A percentile compares a stretch with the other conserved stretches of the same genome.
Conservation (phyloP, 176 grass and related monocot species). For the Metroxylon sagu region DNA sequence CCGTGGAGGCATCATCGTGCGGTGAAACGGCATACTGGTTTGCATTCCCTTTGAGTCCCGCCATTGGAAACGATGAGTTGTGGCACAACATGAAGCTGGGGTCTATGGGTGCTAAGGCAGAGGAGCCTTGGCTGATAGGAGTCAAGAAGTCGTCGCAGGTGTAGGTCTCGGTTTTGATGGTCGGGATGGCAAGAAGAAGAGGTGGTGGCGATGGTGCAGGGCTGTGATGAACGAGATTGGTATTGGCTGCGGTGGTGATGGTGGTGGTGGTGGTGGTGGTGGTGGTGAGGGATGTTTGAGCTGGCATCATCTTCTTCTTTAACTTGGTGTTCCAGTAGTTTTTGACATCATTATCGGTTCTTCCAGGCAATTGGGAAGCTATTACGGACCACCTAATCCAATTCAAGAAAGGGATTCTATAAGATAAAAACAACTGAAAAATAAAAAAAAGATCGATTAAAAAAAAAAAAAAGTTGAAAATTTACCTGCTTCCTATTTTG, state of each 20-base stretch:
- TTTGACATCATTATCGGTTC: slow-evolving; percentile 40
- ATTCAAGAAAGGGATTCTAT: background rate
- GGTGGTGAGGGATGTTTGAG: background rate
- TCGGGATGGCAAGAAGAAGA: slow-evolving; percentile 31
- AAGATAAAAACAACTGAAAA: background rate
- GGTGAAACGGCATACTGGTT: too few relatives aligned
- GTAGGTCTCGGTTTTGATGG: slow-evolving; percentile 61
- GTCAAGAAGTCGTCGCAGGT: slow-evolving; percentile 53
- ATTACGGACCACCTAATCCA: slow-evolving; percentile 67
- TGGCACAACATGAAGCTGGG: slow-evolving; percentile 27
- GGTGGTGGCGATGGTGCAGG: background rate
- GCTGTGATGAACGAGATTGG: background rate
- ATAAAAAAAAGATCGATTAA: background rate
- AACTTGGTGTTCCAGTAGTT: slow-evolving; percentile 44
- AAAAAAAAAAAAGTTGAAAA: background rate
- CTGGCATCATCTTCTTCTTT: slow-evolving; percentile 47
- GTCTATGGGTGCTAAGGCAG: background rate
- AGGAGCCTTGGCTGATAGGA: background rate
- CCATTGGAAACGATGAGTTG: slow-evolving; percentile 12
- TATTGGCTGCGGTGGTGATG: background rate
- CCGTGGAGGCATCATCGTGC: too few relatives aligned
- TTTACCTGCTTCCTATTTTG: slow-evolving; percentile 71
- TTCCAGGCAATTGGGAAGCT: slow-evolving; percentile 50
- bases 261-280: background rate
- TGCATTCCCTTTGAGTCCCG: too few relatives aligned